Percentiles rank a stretch among this genome's conserved stretches.
Evolutionary conservation across 805 yeast genomes (phyloP).

Genomic region (Sugiyamaella lignohabitans): DNA sequence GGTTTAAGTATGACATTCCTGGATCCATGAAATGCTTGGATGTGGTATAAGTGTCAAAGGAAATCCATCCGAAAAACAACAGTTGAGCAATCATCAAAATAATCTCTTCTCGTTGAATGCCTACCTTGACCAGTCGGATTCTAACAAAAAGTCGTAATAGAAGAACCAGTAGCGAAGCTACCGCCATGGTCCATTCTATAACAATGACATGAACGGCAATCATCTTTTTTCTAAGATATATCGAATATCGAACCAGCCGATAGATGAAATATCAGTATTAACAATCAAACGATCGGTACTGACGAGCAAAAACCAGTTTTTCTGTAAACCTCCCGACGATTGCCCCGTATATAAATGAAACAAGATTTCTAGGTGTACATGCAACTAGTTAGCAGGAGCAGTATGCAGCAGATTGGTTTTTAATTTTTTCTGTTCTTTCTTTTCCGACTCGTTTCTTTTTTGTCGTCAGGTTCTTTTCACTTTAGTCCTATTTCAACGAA

Average conservation of each 20-base stretch:
- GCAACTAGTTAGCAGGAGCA: no score
- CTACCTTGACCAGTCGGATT: constrained; percentile 16
- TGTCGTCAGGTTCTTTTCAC: no score
- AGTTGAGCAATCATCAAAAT: constrained; percentile 20
- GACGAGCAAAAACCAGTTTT: no score
- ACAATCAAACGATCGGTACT: no score
- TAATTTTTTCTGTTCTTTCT: no score
- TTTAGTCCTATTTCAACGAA: no score
- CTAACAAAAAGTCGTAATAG: constrained; percentile 20
- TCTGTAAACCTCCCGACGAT: no score
- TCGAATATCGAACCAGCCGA: not conserved
- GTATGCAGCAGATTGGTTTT: no score
- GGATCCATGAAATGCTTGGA: constrained; percentile 23
- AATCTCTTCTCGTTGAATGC: constrained; percentile 23
- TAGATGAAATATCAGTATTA: no score
- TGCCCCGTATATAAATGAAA: no score
- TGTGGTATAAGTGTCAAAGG: constrained; percentile 21
- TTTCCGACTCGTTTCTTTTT: no score
- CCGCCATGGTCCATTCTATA: constrained; percentile 22
- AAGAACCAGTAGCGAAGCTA: constrained; percentile 16
- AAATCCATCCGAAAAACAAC: constrained; percentile 22
- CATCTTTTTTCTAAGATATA: not conserved
- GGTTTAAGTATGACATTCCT: constrained; percentile 16
- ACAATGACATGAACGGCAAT: constrained; percentile 6
- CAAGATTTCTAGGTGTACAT: no score